A percentile compares a stretch with the other conserved stretches of the same genome.
Evolutionary conservation across 2,329 filamentous ascomycete genomes (phyloP).

Genomic region (Cladosporium colombiae): DNA sequence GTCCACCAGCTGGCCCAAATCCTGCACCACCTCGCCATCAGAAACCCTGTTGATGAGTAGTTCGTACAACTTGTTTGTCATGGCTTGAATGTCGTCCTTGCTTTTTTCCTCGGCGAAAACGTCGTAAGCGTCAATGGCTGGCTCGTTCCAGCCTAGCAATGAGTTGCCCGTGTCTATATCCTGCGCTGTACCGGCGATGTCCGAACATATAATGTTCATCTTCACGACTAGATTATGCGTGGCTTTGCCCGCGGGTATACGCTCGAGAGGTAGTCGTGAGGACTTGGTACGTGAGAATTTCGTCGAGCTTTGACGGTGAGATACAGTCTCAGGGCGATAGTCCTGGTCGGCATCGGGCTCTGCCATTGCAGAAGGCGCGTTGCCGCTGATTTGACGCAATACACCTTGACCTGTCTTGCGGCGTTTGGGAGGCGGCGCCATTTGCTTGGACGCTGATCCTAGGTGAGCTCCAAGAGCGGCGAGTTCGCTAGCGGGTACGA

Average conservation of each 20-base stretch:
- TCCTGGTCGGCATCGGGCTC: slow-evolving; percentile 22
- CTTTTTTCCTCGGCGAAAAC: slow-evolving; percentile 18
- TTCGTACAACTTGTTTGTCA: slow-evolving; percentile 23
- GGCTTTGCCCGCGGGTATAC: slow-evolving; percentile 33
- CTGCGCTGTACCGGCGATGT: slow-evolving; percentile 20
- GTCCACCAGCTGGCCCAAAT: slow-evolving; percentile 22
- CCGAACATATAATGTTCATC: neutral
- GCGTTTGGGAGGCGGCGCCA: slow-evolving; percentile 26
- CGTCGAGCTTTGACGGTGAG: slow-evolving; percentile 27
- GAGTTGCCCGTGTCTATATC: slow-evolving; percentile 23
- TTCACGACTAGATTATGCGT: slow-evolving; percentile 25
- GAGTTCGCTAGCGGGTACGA: slow-evolving; percentile 35
- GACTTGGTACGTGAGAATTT: slow-evolving; percentile 38
- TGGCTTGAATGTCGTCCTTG: slow-evolving; percentile 20
- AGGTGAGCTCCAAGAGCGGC: slow-evolving; percentile 22
- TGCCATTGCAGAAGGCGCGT: slow-evolving; percentile 18
- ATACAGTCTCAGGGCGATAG: slow-evolving; percentile 20
- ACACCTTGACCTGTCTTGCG: slow-evolving; percentile 28
- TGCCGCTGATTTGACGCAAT: slow-evolving; percentile 30
- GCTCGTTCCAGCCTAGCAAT: slow-evolving; percentile 31
- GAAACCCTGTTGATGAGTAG: slow-evolving; percentile 26
- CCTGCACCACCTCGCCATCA: slow-evolving; percentile 29
- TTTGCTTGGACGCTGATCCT: slow-evolving; percentile 18
- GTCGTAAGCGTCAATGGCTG: slow-evolving; percentile 25
- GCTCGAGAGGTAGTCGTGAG: slow-evolving; percentile 42